Evolutionary conservation across 139 green algal species (phyloP), one percentile per base, ranked within the genome.

Genomic region (Chlamydomonas sphaeroides): DNA sequence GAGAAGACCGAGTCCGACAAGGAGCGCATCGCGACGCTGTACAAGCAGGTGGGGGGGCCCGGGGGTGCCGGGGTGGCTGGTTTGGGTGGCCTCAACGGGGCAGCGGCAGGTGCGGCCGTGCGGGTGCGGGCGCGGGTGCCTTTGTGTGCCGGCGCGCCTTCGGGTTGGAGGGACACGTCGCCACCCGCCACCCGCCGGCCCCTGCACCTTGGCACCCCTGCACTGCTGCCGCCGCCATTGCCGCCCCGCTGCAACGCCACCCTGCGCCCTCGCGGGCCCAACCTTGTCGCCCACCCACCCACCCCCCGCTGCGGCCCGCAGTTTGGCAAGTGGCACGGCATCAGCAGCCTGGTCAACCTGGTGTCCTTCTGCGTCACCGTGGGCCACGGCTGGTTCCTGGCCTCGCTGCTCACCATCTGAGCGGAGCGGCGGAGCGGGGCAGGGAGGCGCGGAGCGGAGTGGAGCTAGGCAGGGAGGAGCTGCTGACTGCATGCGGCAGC

Each of bases 291-390:
- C 35, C 49, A 17, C 30, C 7, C 26, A 7, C 51, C 70, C 18
- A 36, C 70, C 73, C 70, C 38, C 1, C 45, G 32, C 26, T 35
- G 25, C 68, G 33, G 21, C 11, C 38, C 74, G 11, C 67, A 78
- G 68, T 79, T 85, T 23, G 84, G 84, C 77, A 88, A 85, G 84
- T 85, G 68, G 68, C 92, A 95, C 72, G 92, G 92, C 57, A 86
- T 94, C 45, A 89, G 76, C 57, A 88, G 70, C 15, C 72, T 94
- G 2, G 38, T 94, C 57, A 95, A 95, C 76, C 79, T 95, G 67
- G 86, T 83, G 4, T 84, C 73, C 21, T 86, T 94, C 32, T 86
- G 88, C n/a, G 84, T 77, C 17, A 85, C 70, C 0, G 65, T 93
- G 21, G 71, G 72, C 0, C 89, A 94, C 65, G 89, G 87, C 41